These are phyloP conservation scores for Leccinum variabile DNA, from an alignment of 1,284 basidiomycete genomes.

Conservation along the genomic window DNA sequence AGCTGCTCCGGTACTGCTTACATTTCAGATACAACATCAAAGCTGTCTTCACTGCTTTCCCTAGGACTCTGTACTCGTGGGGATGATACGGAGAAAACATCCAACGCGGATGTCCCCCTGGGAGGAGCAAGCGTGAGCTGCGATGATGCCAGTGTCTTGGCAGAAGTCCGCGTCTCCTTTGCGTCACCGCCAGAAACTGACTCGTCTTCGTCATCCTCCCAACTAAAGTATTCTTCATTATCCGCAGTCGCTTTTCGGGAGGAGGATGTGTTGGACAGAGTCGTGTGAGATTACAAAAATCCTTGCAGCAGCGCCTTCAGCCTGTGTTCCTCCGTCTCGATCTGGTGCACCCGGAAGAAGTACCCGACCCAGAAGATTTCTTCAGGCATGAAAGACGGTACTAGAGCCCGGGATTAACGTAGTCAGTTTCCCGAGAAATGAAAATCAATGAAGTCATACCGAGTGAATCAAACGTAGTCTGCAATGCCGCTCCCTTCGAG, in stretches of 20 bases:
- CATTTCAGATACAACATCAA: no score
- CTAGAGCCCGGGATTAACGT: conserved; percentile 40
- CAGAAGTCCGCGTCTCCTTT: no score
- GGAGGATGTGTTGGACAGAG: conserved; percentile 11
- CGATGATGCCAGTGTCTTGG: conserved; percentile 33
- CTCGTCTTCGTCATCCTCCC: no score
- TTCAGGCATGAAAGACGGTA: conserved; percentile 67
- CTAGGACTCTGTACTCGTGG: no score
- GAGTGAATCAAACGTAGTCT: conserved; percentile 55
- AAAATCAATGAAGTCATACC: conserved; percentile 46
- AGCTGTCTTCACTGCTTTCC: no score
- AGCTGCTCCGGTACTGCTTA: no score
- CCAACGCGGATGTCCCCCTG: no score
- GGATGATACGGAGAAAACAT: no score
- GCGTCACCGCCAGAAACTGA: no score
- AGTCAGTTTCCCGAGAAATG: conserved; percentile 1
- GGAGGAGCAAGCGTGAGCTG: conserved; percentile 29
- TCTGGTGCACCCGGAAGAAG: conserved; percentile 88
- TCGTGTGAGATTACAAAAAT: background rate
- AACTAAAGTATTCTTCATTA: conserved; percentile 63
- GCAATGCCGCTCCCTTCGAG: conserved; percentile 57
- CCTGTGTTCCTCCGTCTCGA: conserved; percentile 79
- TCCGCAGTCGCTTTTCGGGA: conserved; percentile 48
- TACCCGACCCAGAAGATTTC: conserved; percentile 88
- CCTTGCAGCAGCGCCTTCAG: conserved; percentile 81